Percentiles rank a stretch among this genome's conserved stretches.
Evolutionary conservation across 768 basidiomycete genomes (phyloP).

Genomic region (Lactarius vividus): DNA sequence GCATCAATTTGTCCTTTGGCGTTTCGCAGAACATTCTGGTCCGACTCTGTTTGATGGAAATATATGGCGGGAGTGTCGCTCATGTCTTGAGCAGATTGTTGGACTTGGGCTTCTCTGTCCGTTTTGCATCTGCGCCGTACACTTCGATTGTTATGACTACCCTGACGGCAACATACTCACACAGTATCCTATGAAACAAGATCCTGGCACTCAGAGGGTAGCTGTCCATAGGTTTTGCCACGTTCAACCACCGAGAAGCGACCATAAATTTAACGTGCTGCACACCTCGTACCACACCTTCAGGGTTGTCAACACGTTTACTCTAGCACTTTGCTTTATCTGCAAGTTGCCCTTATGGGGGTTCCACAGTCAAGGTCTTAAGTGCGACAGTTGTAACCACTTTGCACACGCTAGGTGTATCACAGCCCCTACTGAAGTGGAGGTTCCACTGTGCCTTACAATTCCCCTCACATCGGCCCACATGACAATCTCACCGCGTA

Average conservation of each 20-base stretch:
- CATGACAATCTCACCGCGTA: slow-evolving; percentile 50
- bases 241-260: slow-evolving; percentile 38
- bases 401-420: slow-evolving; percentile 59
- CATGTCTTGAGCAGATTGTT: slow-evolving; percentile 50
- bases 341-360: slow-evolving; percentile 80
- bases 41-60: slow-evolving; percentile 34
- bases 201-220: slow-evolving; percentile 50
- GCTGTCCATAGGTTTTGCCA: slow-evolving; percentile 63
- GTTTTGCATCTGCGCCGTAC: slow-evolving; percentile 65
- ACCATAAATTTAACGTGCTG: slow-evolving; percentile 26
- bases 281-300: slow-evolving; percentile 50
- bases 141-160: slow-evolving; percentile 78
- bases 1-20: slow-evolving; percentile 74
- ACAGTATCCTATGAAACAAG: slow-evolving; percentile 49
- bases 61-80: slow-evolving; percentile 50
- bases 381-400: slow-evolving; percentile 58
- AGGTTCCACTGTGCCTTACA: slow-evolving; percentile 42
- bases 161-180: slow-evolving; percentile 58
- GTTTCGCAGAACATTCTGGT: slow-evolving; percentile 39
- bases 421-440: slow-evolving; percentile 28
- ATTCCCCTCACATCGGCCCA: slow-evolving; percentile 42
- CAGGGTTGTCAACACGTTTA: slow-evolving; percentile 62
- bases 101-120: slow-evolving; percentile 76
- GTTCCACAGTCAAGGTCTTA: slow-evolving; percentile 55
- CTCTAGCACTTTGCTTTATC: slow-evolving; percentile 62